These are phyloP conservation scores for Hericium alpestre DNA, from an alignment of 768 basidiomycete genomes.

Conservation along the genomic window DNA sequence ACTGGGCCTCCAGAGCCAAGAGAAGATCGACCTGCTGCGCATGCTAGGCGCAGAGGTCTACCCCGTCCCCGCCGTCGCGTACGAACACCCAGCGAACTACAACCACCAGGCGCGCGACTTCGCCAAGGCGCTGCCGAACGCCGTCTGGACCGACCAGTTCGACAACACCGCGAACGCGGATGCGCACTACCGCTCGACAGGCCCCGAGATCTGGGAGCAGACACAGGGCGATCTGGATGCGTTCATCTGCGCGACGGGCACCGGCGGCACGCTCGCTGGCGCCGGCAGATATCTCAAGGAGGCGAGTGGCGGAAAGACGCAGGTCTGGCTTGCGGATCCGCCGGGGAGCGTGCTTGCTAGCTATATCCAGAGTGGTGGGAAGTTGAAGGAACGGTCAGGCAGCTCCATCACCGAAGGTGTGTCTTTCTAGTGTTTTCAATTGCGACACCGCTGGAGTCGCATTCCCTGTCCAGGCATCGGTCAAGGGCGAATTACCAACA, in stretches of 20 bases:
- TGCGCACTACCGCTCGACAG: slow-evolving; percentile 83
- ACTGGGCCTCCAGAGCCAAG: slow-evolving; percentile 58
- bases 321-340: slow-evolving; percentile 94
- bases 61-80: slow-evolving; percentile 93
- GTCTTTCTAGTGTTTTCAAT: slow-evolving; percentile 2
- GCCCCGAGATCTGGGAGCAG: slow-evolving; percentile 95
- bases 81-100: slow-evolving; percentile 91
- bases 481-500: slow-evolving; percentile 90
- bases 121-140: slow-evolving; percentile 62
- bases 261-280: slow-evolving; percentile 92
- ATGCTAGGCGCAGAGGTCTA: slow-evolving; percentile 98
- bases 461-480: slow-evolving; percentile 63
- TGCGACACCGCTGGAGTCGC: not conserved
- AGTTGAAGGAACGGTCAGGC: slow-evolving; percentile 66
- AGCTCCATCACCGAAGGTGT: slow-evolving; percentile 87
- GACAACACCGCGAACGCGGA: slow-evolving; percentile 90
- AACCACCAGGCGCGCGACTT: slow-evolving; percentile 94
- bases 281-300: slow-evolving; percentile 78
- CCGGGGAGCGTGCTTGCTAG: slow-evolving; percentile 88
- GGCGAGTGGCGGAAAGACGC: slow-evolving; percentile 62
- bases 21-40: slow-evolving; percentile 93
- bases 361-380: slow-evolving; percentile 72
- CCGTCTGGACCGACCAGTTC: slow-evolving; percentile 97
- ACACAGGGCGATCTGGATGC: slow-evolving; percentile 68
- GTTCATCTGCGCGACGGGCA: slow-evolving; percentile 93